Percentiles rank a stretch among this genome's conserved stretches.
Evolutionary conservation across 2,329 filamentous ascomycete species (phyloP).

Genomic region (Aspergillus thermomutatus): DNA sequence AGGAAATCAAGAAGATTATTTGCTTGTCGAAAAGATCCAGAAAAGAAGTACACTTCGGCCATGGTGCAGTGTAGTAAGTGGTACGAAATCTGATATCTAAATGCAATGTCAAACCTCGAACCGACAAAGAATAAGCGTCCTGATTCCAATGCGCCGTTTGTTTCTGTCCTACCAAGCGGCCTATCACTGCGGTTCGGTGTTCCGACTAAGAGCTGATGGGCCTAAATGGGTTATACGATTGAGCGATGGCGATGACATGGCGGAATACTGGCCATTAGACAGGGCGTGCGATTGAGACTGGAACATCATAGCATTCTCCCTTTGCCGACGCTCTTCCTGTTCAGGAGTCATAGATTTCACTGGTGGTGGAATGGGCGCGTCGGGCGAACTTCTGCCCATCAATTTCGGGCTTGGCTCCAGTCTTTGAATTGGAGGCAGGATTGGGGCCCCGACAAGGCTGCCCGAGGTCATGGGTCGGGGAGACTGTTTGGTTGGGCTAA

Average conservation of each 20-base stretch:
- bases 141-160: slow-evolving; percentile 3
- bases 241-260: slow-evolving; percentile 33
- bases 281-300: slow-evolving; percentile 14
- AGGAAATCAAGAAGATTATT: background rate
- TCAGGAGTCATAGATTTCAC: slow-evolving; percentile 44
- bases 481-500: slow-evolving; percentile 47
- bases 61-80: background rate
- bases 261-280: slow-evolving; percentile 21
- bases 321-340: slow-evolving; percentile 39
- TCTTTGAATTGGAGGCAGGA: slow-evolving; percentile 40
- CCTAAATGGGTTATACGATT: slow-evolving; percentile 31
- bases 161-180: slow-evolving; percentile 13
- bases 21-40: background rate
- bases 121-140: background rate
- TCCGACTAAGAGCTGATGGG: slow-evolving; percentile 22
- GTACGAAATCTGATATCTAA: background rate
- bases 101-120: background rate
- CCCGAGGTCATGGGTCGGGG: slow-evolving; percentile 37
- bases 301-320: slow-evolving; percentile 33
- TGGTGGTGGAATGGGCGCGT: slow-evolving; percentile 40
- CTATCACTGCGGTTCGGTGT: slow-evolving; percentile 20
- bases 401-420: slow-evolving; percentile 43
- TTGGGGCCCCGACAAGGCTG: slow-evolving; percentile 30
- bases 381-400: slow-evolving; percentile 42
- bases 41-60: background rate